Conservation (phyloP, 768 basidiomycete species). For the Galerina marginata region DNA sequence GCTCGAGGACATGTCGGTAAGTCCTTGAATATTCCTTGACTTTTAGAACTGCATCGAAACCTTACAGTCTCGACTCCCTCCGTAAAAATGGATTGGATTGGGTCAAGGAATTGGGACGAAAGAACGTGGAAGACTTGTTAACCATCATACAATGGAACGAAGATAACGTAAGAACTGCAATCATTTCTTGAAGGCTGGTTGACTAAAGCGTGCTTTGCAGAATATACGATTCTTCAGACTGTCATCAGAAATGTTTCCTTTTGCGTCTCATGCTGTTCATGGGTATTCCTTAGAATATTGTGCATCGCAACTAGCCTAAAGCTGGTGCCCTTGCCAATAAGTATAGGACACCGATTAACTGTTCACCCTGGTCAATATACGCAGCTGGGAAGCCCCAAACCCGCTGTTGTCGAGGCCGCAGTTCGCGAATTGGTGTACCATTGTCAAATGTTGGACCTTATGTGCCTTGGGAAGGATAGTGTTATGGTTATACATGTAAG, state of each 20-base stretch:
- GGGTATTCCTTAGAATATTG: slow-evolving; percentile 87
- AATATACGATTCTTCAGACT: slow-evolving; percentile 87
- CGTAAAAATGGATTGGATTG: slow-evolving; percentile 81
- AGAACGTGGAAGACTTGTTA: slow-evolving; percentile 75
- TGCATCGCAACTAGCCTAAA: slow-evolving; percentile 50
- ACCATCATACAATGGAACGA: slow-evolving; percentile 92
- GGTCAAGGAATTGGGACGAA: slow-evolving; percentile 79
- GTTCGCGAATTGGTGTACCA: slow-evolving; percentile 87
- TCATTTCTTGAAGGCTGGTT: neutral
- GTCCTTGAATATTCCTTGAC: neutral
- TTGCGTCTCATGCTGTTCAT: slow-evolving; percentile 79
- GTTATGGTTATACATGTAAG: slow-evolving; percentile 87
- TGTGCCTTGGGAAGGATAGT: slow-evolving; percentile 82
- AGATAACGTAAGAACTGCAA: slow-evolving; percentile 56
- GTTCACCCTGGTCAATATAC: slow-evolving; percentile 90
- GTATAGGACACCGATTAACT: slow-evolving; percentile 81
- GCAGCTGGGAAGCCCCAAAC: slow-evolving; percentile 79
- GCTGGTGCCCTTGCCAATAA: slow-evolving; percentile 72
- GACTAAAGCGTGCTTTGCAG: slow-evolving; percentile 30
- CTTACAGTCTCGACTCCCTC: slow-evolving; percentile 72
- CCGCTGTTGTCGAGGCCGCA: slow-evolving; percentile 74
- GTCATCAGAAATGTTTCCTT: slow-evolving; percentile 94
- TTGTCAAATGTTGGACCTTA: slow-evolving; percentile 83
- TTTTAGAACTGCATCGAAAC: slow-evolving; percentile 13
- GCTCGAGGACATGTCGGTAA: slow-evolving; percentile 70